Base-by-base conservation (phyloP, 257 asterid genomes). In the Echites panduratus region DNA sequence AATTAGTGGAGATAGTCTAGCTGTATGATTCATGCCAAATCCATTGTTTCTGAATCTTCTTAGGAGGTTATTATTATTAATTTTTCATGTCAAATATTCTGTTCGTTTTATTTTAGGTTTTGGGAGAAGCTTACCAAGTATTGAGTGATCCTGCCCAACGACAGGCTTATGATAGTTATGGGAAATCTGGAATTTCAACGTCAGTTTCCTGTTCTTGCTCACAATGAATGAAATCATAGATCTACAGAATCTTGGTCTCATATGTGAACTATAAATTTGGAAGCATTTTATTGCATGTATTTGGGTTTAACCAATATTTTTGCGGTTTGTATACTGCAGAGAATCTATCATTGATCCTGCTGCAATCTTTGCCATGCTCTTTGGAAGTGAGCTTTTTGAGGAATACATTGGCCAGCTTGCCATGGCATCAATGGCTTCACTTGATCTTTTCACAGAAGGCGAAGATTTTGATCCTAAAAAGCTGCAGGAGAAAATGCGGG, bases 121-220 rank as follows among this genome's bases (percentile, higher is more conserved):
- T 95, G 84, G 99, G 99, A 41, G 99, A 95, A 89, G 99, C 99
- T 75, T 95, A 95, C 85, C 99, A 95, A 83, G 99, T 95, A 78
- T 79, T 95, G 78, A 87, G 99, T 76, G 96, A 95, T 83, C 92
- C 99, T 52, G 59, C 89, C 63, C 99, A 92, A 80, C 88, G 98
- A 73, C 93, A 90, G 79, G 89, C 95, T 70, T 95, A 95, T 79
- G 99, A 95, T 84, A 92, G 83, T 80, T 76, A 84, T 83, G 99
- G 99, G 70, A 95, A 92, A 83, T 85, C 99, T 40, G 99, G 96
- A 87, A 92, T 95, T 80, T 95, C 98, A 74, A 80, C 87, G 99
- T 92, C 70, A 83, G 93, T 83, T 75, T 75, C 67, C 72, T 64
- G 22, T 70, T 67, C 54, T 53, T 73, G 12, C 24, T 35, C 14